Conservation (phyloP, 129 eudicot genomes). For the Oenanthe sinensis region DNA sequence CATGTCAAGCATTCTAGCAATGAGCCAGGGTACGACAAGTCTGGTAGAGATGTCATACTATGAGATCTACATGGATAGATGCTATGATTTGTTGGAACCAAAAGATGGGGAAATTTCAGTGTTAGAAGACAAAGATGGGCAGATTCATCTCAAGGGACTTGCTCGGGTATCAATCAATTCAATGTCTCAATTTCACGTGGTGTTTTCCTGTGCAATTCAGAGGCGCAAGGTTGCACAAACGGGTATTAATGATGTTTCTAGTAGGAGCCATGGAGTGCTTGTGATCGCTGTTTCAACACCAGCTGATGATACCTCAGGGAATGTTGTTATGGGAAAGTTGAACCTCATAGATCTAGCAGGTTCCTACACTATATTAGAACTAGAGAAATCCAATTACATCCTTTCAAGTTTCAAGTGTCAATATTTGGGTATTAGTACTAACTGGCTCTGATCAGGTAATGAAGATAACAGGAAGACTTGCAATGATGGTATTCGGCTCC, state of each 20-base stretch:
- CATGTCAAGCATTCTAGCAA: slow-evolving; percentile 47
- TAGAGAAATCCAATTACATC: background rate
- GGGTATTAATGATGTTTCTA: slow-evolving; percentile 79
- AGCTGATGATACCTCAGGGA: slow-evolving; percentile 25
- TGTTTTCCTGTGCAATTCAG: slow-evolving; percentile 45
- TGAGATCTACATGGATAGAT: slow-evolving; percentile 81
- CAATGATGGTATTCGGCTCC: slow-evolving; percentile 78
- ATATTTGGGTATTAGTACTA: background rate
- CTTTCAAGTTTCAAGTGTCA: background rate
- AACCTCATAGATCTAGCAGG: slow-evolving; percentile 98
- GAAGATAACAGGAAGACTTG: slow-evolving; percentile 81
- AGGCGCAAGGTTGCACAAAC: slow-evolving; percentile 89
- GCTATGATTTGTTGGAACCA: slow-evolving; percentile 73
- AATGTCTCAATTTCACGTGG: slow-evolving; percentile 47
- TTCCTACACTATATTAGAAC: slow-evolving; percentile 11
- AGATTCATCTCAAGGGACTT: slow-evolving; percentile 61
- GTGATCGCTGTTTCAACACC: slow-evolving; percentile 43
- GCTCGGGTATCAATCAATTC: slow-evolving; percentile 54
- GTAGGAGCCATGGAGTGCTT: slow-evolving; percentile 91
- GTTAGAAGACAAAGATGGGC: slow-evolving; percentile 62
- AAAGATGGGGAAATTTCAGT: slow-evolving; percentile 55
- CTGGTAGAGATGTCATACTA: slow-evolving; percentile 65
- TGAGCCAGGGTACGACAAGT: slow-evolving; percentile 37
- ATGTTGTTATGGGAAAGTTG: slow-evolving; percentile 51
- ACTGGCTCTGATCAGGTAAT: slow-evolving; percentile 45